Evolutionary conservation across 305 asterid species (phyloP).

Genomic region (Solanum chacoense): DNA sequence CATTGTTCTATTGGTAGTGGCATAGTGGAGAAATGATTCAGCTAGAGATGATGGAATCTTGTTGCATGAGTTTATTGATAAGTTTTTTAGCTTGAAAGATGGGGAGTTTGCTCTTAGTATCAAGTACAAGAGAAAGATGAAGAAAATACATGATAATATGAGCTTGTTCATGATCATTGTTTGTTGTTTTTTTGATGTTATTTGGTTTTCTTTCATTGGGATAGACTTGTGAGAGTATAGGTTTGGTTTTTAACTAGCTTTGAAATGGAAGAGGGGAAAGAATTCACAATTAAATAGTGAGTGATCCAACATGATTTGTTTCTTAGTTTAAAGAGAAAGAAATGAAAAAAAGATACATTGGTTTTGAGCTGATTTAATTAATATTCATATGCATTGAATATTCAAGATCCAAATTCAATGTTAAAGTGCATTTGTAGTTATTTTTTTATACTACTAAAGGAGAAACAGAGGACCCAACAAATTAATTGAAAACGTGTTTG

Average conservation of each 20-base stretch:
- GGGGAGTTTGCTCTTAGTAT: constrained; percentile 6
- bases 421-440: neutral
- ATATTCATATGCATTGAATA: neutral
- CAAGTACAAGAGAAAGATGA: constrained; percentile 8
- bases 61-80: constrained; percentile 19
- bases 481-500: neutral
- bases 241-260: neutral
- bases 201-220: neutral
- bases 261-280: neutral
- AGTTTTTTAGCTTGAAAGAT: constrained; percentile 13
- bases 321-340: neutral
- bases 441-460: neutral
- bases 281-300: neutral
- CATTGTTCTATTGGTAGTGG: constrained; percentile 58
- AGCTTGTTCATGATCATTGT: constrained; percentile 2
- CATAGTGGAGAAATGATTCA: constrained; percentile 55
- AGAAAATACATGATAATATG: constrained; percentile 5
- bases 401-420: neutral
- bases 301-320: too few relatives aligned
- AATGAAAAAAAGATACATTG: neutral
- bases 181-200: neutral
- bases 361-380: neutral
- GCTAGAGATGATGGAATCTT: constrained; percentile 57
- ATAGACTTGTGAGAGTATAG: neutral
- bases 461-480: neutral